Percentiles rank a stretch among this genome's conserved stretches.
Conservation (phyloP, 139 green algal genomes). For the Mesostigma viride region DNA sequence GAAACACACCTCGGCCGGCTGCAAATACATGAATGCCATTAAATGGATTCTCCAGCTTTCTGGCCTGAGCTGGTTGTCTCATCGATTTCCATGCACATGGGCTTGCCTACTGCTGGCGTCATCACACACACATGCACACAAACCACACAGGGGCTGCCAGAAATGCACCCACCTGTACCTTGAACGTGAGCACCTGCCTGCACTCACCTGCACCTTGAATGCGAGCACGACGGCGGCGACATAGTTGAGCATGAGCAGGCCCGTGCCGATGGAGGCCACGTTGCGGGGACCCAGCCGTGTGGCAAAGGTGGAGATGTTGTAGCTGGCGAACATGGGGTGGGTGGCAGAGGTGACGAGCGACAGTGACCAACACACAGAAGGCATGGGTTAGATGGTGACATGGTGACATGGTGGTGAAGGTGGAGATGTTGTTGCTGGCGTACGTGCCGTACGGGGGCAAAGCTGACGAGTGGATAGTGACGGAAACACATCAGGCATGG, state of each 20-base stretch:
- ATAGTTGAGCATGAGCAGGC: constrained; percentile 84
- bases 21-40: neutral
- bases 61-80: too few relatives aligned
- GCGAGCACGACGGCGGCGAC: constrained; percentile 56
- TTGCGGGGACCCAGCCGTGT: constrained; percentile 65
- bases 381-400: neutral
- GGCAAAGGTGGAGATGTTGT: constrained; percentile 83
- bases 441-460: too few relatives aligned
- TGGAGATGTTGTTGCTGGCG: too few relatives aligned
- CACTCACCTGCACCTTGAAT: constrained; percentile 32
- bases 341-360: too few relatives aligned
- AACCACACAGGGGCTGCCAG: neutral
- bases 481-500: too few relatives aligned
- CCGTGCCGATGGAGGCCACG: constrained; percentile 47
- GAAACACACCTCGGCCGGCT: neutral
- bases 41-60: too few relatives aligned
- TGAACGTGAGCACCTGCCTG: neutral
- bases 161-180: neutral
- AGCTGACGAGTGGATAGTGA: too few relatives aligned
- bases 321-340: constrained; percentile 9
- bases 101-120: too few relatives aligned
- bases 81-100: too few relatives aligned
- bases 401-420: too few relatives aligned
- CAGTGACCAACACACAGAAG: neutral
- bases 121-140: too few relatives aligned